These are phyloP conservation scores for Fraxinus angustifolia DNA, from an alignment of 305 asterid genomes.

Conservation along the genomic window DNA sequence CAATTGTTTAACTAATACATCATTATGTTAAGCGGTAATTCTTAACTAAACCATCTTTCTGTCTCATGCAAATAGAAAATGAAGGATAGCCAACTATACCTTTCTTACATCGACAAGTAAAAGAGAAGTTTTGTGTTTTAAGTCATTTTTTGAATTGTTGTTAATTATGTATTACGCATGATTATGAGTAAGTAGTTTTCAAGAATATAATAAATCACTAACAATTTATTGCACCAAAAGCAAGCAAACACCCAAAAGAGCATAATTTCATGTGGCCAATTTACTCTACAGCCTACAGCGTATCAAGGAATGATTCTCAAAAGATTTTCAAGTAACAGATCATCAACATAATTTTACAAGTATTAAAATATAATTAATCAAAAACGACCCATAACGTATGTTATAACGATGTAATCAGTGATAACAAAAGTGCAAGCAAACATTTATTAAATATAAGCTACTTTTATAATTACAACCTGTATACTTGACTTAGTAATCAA, in stretches of 20 bases:
- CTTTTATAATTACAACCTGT: not conserved
- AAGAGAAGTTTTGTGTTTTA: not conserved
- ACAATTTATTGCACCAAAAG: not conserved
- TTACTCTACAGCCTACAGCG: conserved; percentile 19
- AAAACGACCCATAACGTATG: not conserved
- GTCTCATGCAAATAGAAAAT: conserved; percentile 10
- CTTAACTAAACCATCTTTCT: not conserved
- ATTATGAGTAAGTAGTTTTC: not conserved
- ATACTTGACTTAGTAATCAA: not conserved
- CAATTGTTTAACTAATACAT: not conserved
- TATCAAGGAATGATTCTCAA: not conserved
- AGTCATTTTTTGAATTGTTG: not conserved
- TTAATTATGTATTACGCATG: not conserved
- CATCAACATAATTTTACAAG: not conserved
- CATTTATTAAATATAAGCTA: not conserved
- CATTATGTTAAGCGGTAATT: not conserved
- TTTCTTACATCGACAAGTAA: not conserved
- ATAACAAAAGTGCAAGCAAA: not conserved
- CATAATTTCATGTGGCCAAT: conserved; percentile 7
- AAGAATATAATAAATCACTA: not conserved
- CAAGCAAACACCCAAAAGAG: not conserved
- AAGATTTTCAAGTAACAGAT: not conserved
- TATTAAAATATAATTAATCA: not conserved
- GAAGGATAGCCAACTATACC: conserved; percentile 18
- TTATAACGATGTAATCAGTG: not conserved